Base-by-base conservation (phyloP, 2,329 filamentous ascomycete genomes). In the Amauroascus niger region DNA sequence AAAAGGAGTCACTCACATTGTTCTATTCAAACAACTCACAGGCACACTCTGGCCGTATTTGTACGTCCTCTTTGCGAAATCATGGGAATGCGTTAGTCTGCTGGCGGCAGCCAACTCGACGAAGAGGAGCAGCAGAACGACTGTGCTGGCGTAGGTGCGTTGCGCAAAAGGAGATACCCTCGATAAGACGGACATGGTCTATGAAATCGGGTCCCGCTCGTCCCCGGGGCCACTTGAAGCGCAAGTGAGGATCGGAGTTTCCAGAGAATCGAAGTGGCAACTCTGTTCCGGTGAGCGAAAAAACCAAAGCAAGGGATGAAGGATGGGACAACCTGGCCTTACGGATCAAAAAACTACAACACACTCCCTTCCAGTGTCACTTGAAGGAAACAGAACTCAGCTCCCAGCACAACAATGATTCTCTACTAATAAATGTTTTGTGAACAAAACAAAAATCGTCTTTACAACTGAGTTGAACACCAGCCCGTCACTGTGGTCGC, bases 1-100 rank as follows among this genome's bases (percentile, higher is more conserved):
- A 5, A 14, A 40, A 4, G 4, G 14, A 48, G 22, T 4, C 6
- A 66, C 70, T 57, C 67, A 78, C 75, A 76, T 72, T 18, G 73
- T 76, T 54, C 76, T 62, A 58, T 78, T 77, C 59, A 79, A 62
- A 64, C 76, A 79, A 57, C 63, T 71, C 9, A 79, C 73, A 1
- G 76, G 75, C 53, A 79, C 76, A 33, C 64, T 66, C 56, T 77
- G 70, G 24, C 75, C 76, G 16, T 71, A 65, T 45, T 69, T 70
- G 64, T 78, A 78, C 28, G 70, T 72, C 24, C 45, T 26, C 16
- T 40, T 52, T 2, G 58, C 41, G 30, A 53, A 51, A 37, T 55
- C 45, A 41, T 49, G 44, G 26, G 49, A 47, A 44, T 57, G 44
- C n/a, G 45, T 50, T 16, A 57, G 26, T 37, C 40, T 40, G 9